Base-by-base conservation (phyloP, 805 yeast genomes). In the Vanderwaltozyma polyspora region DNA sequence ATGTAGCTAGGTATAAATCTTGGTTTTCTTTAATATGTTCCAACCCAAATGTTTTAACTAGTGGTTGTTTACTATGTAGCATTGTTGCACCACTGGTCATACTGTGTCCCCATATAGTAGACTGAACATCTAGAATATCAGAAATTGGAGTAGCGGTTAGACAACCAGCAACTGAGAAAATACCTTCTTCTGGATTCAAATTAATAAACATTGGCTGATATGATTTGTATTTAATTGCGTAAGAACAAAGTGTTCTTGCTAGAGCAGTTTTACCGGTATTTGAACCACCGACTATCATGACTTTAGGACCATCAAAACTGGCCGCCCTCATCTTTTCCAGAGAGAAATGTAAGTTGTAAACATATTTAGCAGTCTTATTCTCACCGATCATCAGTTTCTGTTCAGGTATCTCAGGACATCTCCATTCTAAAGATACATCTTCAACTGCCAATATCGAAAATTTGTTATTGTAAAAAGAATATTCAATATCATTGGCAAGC, bases 51-150 rank as follows among this genome's bases (percentile, higher is more conserved):
- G 70, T 76, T 48, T 80, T 78, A 7, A 81, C 89, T n/a, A 80
- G 55, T 0, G 97, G 96, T 55, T 84, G 93, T 53, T 84, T 83
- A n/a, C 83, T 82, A 53, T 82, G 87, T 42, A 79, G 75, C 40
- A 68, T 63, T 1, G 87, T 75, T 1, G 83, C 74, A 28, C 93
- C 91, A 9, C 83, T 76, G 1, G 86, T 74, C 40, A 76, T 66
- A 17, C 81, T 74, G 31, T 84, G 83, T 41, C 94, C 95, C 64
- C 93, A 80, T 2, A 71, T 70, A 15, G 72, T 69, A 21, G 49
- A 42, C 47, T 83, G 89, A 14, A 82, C 72, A 48, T 91, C 95
- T 24, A 87, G 63, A 26, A 76, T 62, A 49, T 84, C 95, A 28
- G 86, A 76, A 11, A 87, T 67, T 0, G 94, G 82, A 0, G 93